These are phyloP conservation scores for Acacia crassicarpa DNA, from an alignment of 306 rosid species.

Conservation along the genomic window DNA sequence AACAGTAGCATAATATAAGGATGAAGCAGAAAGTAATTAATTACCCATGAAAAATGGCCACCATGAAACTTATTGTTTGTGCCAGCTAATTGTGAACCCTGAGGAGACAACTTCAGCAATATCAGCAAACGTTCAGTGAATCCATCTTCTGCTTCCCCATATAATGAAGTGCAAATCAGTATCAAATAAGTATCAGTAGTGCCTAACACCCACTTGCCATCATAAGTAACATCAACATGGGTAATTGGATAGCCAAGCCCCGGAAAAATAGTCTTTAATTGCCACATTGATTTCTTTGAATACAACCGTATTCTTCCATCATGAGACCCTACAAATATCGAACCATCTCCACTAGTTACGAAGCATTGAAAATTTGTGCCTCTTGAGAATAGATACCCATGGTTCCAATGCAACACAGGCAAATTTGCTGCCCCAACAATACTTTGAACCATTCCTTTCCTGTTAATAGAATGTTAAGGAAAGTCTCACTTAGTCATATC, in stretches of 20 bases:
- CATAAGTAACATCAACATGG: neutral
- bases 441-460: constrained; percentile 66
- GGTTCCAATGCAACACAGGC: constrained; percentile 72
- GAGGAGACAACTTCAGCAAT: constrained; percentile 76
- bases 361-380: constrained; percentile 55
- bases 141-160: neutral
- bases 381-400: constrained; percentile 83
- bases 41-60: constrained; percentile 96
- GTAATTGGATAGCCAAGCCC: neutral
- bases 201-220: neutral
- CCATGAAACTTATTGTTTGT: constrained; percentile 73
- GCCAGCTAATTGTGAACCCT: constrained; percentile 85
- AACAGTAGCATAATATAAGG: constrained; percentile 5
- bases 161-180: neutral
- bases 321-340: neutral
- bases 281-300: neutral
- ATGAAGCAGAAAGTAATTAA: constrained; percentile 37
- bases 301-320: neutral
- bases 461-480: neutral
- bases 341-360: neutral
- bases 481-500: too few species aligned
- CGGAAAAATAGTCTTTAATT: neutral
- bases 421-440: constrained; percentile 25
- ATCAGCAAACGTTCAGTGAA: constrained; percentile 46
- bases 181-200: neutral